Evolutionary conservation across 2,329 filamentous ascomycete species (phyloP).

Genomic region (Penicillium digitatum): DNA sequence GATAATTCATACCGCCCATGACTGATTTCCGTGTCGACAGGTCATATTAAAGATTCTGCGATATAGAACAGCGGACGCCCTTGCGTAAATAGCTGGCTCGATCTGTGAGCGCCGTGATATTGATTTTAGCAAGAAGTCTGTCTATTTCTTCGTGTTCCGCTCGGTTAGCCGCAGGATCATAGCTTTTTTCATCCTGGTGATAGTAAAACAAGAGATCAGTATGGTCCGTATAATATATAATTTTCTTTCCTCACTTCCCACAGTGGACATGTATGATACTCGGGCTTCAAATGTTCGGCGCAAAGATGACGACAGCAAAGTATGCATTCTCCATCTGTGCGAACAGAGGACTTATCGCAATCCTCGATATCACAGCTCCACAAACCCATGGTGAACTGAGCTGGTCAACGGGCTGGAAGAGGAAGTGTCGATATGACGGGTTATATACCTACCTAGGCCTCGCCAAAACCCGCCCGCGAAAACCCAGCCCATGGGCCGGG

Average conservation of each 20-base stretch:
- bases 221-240: background rate
- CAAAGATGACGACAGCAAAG: constrained; percentile 43
- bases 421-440: no score
- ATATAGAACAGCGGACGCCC: constrained; percentile 37
- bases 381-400: no score
- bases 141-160: constrained; percentile 37
- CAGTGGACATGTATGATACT: constrained; percentile 35
- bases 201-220: constrained; percentile 12
- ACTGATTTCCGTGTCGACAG: constrained; percentile 33
- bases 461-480: no score
- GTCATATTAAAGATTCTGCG: constrained; percentile 37
- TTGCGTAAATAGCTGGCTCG: constrained; percentile 36
- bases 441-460: no score
- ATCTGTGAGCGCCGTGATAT: constrained; percentile 36
- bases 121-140: constrained; percentile 34
- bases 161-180: constrained; percentile 32
- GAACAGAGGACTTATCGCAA: constrained; percentile 35
- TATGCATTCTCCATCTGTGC: constrained; percentile 37
- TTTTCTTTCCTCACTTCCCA: constrained; percentile 36
- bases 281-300: constrained; percentile 30
- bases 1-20: constrained; percentile 48
- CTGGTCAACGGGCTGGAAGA: no score
- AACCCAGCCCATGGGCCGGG: no score
- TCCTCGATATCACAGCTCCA: constrained; percentile 29
- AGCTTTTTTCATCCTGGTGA: constrained; percentile 35